Evolutionary conservation across 1,284 basidiomycete species (phyloP), one percentile per base, ranked within the genome.

Genomic region (Lignosus rhinocerotis): DNA sequence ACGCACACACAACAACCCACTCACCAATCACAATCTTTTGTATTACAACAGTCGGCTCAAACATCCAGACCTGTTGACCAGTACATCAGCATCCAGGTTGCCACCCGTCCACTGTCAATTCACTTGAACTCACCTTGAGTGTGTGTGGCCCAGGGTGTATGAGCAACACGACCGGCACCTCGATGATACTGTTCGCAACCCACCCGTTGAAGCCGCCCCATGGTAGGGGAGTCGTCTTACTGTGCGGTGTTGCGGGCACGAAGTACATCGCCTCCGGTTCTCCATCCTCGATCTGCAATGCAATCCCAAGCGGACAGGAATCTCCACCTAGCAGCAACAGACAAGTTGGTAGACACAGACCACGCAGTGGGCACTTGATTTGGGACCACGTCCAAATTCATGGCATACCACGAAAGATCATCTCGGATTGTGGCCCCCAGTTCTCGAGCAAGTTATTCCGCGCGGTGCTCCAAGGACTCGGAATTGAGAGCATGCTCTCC

Each of bases 11-110:
- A 3, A 10, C 17, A 2, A 12, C 7, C 19, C n/a, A 73, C 79
- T 25, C 57, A 86, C 83, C 73, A 52, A 87, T 81, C 19, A 86
- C 77, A 51, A 87, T 80, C 66, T 83, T 87, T 68, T 87, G 82
- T 17, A 86, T 74, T 3, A 86, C 79, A 11, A 86, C 83, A 3
- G 80, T 79, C 6, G 83, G 82, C 63, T 86, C 84, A 45, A 86
- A 77, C 77, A 83, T 82, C 70, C 76, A 84, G 16, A 86, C 70
- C 80, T 82, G 60, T 7, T 32, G 3, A n/a, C n/a, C 19, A 19
- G 32, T n/a, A 33, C 21, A 36, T 25, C 41, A 25, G n/a, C n/a
- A n/a, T n/a, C 1, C 11, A 11, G 36, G 16, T 42, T 42, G 16
- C 41, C 11, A 3, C 11, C 16, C 43, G 36, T 14, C 42, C 39